Percentiles rank a stretch among this genome's conserved stretches.
Evolutionary conservation across 1,284 basidiomycete genomes (phyloP).

Genomic region (Schizopora paradoxa): DNA sequence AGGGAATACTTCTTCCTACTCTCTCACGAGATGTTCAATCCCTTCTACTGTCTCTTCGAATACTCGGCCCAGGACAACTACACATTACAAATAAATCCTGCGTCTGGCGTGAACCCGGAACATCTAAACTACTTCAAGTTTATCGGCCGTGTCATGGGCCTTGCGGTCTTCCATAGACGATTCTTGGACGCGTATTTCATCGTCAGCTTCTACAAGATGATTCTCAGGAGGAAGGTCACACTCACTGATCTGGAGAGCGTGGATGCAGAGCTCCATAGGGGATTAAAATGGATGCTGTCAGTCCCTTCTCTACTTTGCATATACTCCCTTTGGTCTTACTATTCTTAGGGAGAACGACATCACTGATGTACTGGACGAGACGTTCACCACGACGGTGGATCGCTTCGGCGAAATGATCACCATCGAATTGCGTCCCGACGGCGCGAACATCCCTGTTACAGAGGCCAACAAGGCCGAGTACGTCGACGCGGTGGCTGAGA

Average conservation of each 20-base stretch:
- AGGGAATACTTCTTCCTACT: conserved; percentile 90
- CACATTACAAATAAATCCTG: conserved; percentile 97
- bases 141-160: conserved; percentile 89
- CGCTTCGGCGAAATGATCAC: conserved; percentile 93
- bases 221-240: conserved; percentile 81
- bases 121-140: conserved; percentile 99
- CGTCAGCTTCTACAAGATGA: conserved; percentile 99
- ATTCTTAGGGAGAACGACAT: conserved; percentile 77
- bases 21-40: conserved; percentile 97
- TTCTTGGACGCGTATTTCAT: conserved; percentile 99
- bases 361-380: conserved; percentile 86
- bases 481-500: conserved; percentile 84
- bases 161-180: conserved; percentile 97
- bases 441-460: conserved; percentile 77
- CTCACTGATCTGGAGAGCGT: conserved; percentile 88
- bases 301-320: conserved; percentile 27
- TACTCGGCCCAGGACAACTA: conserved; percentile 99
- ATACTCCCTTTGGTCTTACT: neutral
- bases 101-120: conserved; percentile 96
- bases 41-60: conserved; percentile 99
- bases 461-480: conserved; percentile 97
- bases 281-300: conserved; percentile 95
- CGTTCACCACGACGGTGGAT: conserved; percentile 87
- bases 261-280: conserved; percentile 86
- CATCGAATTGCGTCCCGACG: conserved; percentile 81